phyloP scores from a whole-genome alignment of 192 early-diverging fungal species.

The Podila clonocystis region DNA sequence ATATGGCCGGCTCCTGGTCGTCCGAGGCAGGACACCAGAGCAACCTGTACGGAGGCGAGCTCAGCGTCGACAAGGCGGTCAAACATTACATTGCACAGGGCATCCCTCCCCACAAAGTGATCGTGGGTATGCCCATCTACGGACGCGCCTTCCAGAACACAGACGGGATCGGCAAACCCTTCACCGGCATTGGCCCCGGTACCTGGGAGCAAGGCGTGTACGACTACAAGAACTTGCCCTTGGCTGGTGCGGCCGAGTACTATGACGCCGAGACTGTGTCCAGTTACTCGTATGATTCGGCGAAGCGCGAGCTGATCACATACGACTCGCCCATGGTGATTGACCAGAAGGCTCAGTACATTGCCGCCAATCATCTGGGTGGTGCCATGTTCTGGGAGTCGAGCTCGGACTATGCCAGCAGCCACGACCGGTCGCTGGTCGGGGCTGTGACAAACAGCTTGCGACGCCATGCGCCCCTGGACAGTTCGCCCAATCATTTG shows the following conservation, averaged over 20 bases:
- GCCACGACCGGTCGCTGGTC: slow-evolving; percentile 56
- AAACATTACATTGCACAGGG: slow-evolving; percentile 74
- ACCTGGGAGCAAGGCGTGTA: slow-evolving; percentile 92
- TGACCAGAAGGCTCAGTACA: slow-evolving; percentile 73
- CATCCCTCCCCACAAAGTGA: slow-evolving; percentile 84
- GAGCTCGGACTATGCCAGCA: slow-evolving; percentile 54
- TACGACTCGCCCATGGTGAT: slow-evolving; percentile 82
- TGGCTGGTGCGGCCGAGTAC: slow-evolving; percentile 68
- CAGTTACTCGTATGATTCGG: slow-evolving; percentile 83
- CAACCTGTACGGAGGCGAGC: slow-evolving; percentile 75
- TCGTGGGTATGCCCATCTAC: slow-evolving; percentile 93
- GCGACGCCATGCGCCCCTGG: slow-evolving; percentile 31
- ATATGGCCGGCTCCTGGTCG: slow-evolving; percentile 77
- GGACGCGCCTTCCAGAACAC: slow-evolving; percentile 94
- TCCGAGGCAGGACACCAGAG: slow-evolving; percentile 84
- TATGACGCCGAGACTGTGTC: slow-evolving; percentile 84
- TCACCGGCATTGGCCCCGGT: slow-evolving; percentile 78
- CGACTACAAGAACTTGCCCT: slow-evolving; percentile 88
- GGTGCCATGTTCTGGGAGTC: slow-evolving; percentile 90
- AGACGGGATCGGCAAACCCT: slow-evolving; percentile 68
- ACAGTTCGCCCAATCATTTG: slow-evolving; percentile 56
- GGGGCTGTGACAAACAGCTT: slow-evolving; percentile 25
- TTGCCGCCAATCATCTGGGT: slow-evolving; percentile 62
- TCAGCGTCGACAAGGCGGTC: slow-evolving; percentile 76
- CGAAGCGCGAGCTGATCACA: slow-evolving; percentile 74